These are phyloP conservation scores for Stemphylium beticola DNA, from an alignment of 2,329 filamentous ascomycete genomes.

Conservation along the genomic window DNA sequence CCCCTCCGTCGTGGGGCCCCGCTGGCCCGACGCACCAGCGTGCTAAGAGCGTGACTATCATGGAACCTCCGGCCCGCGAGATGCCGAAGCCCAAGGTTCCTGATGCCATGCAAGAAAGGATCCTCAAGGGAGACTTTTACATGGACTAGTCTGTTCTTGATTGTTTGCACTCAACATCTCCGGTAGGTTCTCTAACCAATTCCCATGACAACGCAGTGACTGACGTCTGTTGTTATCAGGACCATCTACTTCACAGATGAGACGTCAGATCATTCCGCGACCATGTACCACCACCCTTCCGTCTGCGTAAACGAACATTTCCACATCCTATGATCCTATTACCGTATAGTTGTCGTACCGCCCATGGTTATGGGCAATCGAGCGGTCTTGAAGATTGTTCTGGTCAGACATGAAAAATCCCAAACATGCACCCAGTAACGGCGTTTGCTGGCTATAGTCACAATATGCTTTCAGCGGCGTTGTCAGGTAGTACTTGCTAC, in stretches of 20 bases:
- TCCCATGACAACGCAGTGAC: background rate
- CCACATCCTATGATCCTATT: constrained; percentile 7
- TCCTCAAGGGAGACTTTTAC: constrained; percentile 96
- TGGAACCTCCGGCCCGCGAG: constrained; percentile 63
- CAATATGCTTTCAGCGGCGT: background rate
- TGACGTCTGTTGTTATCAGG: constrained; percentile 7
- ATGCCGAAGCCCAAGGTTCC: constrained; percentile 69
- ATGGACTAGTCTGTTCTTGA: constrained; percentile 72
- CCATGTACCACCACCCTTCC: constrained; percentile 26
- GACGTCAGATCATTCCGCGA: constrained; percentile 15
- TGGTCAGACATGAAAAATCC: constrained; percentile 23
- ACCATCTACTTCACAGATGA: constrained; percentile 14
- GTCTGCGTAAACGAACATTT: constrained; percentile 4
- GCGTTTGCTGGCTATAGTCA: background rate
- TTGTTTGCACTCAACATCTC: constrained; percentile 22
- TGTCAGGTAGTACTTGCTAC: background rate
- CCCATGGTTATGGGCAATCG: constrained; percentile 8
- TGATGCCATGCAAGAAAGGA: constrained; percentile 94
- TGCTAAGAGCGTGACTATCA: constrained; percentile 70
- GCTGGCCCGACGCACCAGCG: constrained; percentile 61
- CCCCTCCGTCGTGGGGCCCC: constrained; percentile 23
- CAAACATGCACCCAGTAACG: background rate
- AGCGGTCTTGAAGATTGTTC: constrained; percentile 19
- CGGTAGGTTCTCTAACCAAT: constrained; percentile 25
- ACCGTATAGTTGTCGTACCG: constrained; percentile 3